A percentile compares a stretch with the other conserved stretches of the same genome.
Evolutionary conservation across 352 stramenopile species (phyloP).

Genomic region (Globisporangium yorkense): DNA sequence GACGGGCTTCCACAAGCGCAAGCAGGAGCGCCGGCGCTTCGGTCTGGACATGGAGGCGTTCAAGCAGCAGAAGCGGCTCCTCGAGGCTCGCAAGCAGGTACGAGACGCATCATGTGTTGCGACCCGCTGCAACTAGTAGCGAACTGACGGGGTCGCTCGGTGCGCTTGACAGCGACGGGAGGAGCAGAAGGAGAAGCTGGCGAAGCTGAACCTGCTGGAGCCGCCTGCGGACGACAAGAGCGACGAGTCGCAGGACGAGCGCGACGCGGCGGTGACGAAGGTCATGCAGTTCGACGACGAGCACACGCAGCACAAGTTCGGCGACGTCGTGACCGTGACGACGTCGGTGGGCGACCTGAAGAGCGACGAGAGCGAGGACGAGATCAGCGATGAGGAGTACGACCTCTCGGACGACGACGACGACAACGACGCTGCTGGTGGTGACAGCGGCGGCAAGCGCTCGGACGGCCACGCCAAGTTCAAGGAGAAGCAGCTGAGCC

Average conservation of each 20-base stretch:
- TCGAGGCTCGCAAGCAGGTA: slow-evolving; percentile 79
- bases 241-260: slow-evolving; percentile 17
- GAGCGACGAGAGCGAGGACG: slow-evolving; percentile 69
- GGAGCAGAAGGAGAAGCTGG: slow-evolving; percentile 73
- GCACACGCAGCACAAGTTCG: slow-evolving; percentile 83
- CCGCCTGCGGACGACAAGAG: slow-evolving; percentile 22
- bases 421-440: slow-evolving; percentile 7
- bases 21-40: slow-evolving; percentile 82
- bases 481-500: slow-evolving; percentile 63
- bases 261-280: slow-evolving; percentile 36
- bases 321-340: slow-evolving; percentile 82
- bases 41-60: slow-evolving; percentile 86
- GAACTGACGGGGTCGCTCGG: neutral
- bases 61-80: slow-evolving; percentile 80
- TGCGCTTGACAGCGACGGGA: slow-evolving; percentile 34
- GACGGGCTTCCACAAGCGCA: slow-evolving; percentile 84
- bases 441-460: slow-evolving; percentile 3
- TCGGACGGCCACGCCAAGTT: slow-evolving; percentile 18
- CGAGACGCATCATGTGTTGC: neutral
- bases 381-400: slow-evolving; percentile 57
- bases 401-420: slow-evolving; percentile 48
- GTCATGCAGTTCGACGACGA: slow-evolving; percentile 77
- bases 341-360: slow-evolving; percentile 73
- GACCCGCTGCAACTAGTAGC: neutral
- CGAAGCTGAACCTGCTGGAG: slow-evolving; percentile 46